Evolutionary conservation across 805 yeast species (phyloP).

Genomic region (Yamadazyma endophytica): DNA sequence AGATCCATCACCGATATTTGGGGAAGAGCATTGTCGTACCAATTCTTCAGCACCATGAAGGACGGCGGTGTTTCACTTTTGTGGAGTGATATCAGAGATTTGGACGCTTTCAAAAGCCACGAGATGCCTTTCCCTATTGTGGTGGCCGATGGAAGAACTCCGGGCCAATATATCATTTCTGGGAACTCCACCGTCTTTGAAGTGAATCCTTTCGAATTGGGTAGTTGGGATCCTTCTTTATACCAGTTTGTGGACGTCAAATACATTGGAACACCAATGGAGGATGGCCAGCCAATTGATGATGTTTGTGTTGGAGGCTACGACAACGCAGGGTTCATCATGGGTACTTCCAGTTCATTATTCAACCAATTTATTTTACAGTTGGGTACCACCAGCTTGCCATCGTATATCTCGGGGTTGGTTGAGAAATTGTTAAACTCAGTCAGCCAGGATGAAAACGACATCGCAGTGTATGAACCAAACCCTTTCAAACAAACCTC

Average conservation of each 20-base stretch:
- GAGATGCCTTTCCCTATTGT: constrained; percentile 39
- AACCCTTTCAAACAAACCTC: constrained; percentile 53
- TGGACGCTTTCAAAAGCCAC: constrained; percentile 21
- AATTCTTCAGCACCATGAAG: constrained; percentile 27
- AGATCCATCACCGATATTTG: constrained; percentile 38
- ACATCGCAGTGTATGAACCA: constrained; percentile 67
- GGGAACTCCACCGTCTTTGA: constrained; percentile 38
- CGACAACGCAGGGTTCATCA: constrained; percentile 76
- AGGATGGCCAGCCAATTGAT: constrained; percentile 51
- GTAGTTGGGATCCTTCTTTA: constrained; percentile 83
- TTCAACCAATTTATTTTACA: constrained; percentile 65
- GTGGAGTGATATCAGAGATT: constrained; percentile 27
- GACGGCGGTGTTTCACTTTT: constrained; percentile 23
- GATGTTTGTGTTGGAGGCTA: constrained; percentile 59
- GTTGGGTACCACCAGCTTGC: constrained; percentile 40
- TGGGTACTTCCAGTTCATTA: constrained; percentile 80
- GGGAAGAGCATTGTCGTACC: constrained; percentile 40
- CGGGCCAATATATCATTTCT: constrained; percentile 23
- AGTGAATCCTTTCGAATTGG: constrained; percentile 46
- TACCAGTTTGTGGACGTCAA: constrained; percentile 60
- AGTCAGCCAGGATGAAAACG: constrained; percentile 50
- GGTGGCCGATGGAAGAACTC: constrained; percentile 36
- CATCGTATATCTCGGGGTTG: constrained; percentile 17
- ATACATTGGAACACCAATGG: constrained; percentile 65
- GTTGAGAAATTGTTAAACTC: constrained; percentile 19